These are phyloP conservation scores for Nasturtium officinale DNA, from an alignment of 345 rosid species.

Conservation along the genomic window DNA sequence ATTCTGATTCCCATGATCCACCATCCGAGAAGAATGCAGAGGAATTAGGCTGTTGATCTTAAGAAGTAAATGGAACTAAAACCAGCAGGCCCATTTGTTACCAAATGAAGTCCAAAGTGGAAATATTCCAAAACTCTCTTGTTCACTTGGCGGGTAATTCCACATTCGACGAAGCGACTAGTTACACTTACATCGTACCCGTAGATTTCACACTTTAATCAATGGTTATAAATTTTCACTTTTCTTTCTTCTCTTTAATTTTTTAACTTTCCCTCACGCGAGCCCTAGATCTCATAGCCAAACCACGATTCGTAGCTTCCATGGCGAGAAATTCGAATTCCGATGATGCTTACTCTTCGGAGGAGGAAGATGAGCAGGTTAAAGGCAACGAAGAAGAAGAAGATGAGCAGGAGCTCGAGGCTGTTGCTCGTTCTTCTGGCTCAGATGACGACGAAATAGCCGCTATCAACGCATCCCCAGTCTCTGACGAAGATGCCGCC, in stretches of 20 bases:
- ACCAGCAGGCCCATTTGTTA: not conserved
- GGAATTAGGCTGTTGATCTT: too few relatives aligned
- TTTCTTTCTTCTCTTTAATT: not conserved
- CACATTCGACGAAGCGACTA: not conserved
- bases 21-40: too few relatives aligned
- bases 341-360: slow-evolving; percentile 60
- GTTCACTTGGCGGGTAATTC: slow-evolving; percentile 24
- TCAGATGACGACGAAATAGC: slow-evolving; percentile 55
- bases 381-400: slow-evolving; percentile 63
- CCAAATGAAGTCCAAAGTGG: slow-evolving; percentile 18
- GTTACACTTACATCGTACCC: slow-evolving; percentile 16
- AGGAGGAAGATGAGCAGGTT: slow-evolving; percentile 55
- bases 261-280: not conserved
- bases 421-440: slow-evolving; percentile 81
- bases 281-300: slow-evolving; percentile 48
- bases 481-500: slow-evolving; percentile 51
- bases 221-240: slow-evolving; percentile 6
- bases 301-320: slow-evolving; percentile 48
- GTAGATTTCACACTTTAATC: slow-evolving; percentile 7
- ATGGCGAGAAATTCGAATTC: slow-evolving; percentile 69
- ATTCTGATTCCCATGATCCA: too few relatives aligned
- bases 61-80: too few relatives aligned
- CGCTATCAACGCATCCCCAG: slow-evolving; percentile 23
- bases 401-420: slow-evolving; percentile 91
- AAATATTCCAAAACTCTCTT: slow-evolving; percentile 4